Evolutionary conservation across 176 grass and related monocot genomes (phyloP), one percentile per base, ranked within the genome.

Genomic region (Carex scoparia): DNA sequence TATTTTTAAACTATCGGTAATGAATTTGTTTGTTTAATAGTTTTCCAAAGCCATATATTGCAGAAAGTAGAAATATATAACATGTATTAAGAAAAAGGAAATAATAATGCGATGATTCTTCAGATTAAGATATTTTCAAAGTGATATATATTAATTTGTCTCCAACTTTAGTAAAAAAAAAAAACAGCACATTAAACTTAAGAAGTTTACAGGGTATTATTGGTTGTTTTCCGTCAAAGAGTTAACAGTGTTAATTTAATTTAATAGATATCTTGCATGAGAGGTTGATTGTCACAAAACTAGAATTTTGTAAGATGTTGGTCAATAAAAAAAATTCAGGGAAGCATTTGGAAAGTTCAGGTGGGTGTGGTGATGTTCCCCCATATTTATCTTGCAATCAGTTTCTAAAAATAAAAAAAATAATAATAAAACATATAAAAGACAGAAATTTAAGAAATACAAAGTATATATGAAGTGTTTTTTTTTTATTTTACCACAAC

Each of bases 401-500:
- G 73, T 77, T 32, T 56, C 7, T 0, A 8, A 49, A 49, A 10
- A 49, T 10, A 73, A 19, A 42, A 70, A 40, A 14, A 49, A 49
- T 10, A 49, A 5, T 72, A 40, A 72, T 33, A 56, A 31, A 56
- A 56, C 16, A 54, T 15, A 32, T 23, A 33, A 44, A 81, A 64
- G 31, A 42, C 12, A 80, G 9, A 58, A 59, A 90, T 11, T 53
- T 13, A 42, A 66, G 16, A 55, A 60, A 32, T 53, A 6, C 5
- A 15, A 42, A 77, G 73, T 55, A 77, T 54, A 75, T 12, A 51
- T 75, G 53, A 12, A 67, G 42, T 75, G 10, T 14, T 56, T 0
- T 3, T 0, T 3, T 23, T 77, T 60, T 72, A 30, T 62, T 87
- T 87, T 88, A 98, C 93, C 85, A 98, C 85, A 80, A 90, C 91